phyloP scores from a whole-genome alignment of 345 rosid genomes.

The Excoecaria agallocha region DNA sequence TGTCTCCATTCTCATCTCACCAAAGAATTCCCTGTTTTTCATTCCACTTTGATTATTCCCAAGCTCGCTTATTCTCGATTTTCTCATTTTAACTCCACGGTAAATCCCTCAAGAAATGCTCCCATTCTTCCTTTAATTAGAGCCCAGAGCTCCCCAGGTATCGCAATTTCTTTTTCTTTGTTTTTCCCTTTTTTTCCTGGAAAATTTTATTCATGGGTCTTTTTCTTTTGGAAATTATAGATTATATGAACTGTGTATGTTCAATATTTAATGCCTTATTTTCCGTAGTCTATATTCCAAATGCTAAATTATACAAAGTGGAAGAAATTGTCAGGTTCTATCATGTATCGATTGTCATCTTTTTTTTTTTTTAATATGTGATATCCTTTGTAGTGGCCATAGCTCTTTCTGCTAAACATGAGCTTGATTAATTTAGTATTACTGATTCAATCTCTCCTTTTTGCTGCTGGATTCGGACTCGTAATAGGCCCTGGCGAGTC shows the following conservation, averaged over 20 bases:
- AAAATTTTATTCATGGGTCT: background rate
- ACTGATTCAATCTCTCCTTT: slow-evolving; percentile 4
- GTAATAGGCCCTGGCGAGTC: slow-evolving; percentile 77
- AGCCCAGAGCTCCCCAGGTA: slow-evolving; percentile 64
- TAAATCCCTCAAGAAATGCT: slow-evolving; percentile 27
- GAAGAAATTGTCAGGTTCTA: slow-evolving; percentile 78
- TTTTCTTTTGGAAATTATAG: background rate
- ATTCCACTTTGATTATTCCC: slow-evolving; percentile 31
- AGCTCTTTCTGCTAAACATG: background rate
- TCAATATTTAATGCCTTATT: background rate
- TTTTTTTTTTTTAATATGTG: background rate
- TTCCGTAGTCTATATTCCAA: slow-evolving; percentile 51
- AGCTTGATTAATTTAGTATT: background rate
- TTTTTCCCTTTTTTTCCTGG: background rate
- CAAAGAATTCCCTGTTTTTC: slow-evolving; percentile 23
- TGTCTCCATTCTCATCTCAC: slow-evolving; percentile 27
- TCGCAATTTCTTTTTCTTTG: background rate
- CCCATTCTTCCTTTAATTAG: slow-evolving; percentile 42
- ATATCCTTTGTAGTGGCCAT: background rate
- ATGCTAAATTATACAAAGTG: slow-evolving; percentile 75
- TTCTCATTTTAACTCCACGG: slow-evolving; percentile 22
- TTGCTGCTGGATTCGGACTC: slow-evolving; percentile 28
- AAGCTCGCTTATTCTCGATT: slow-evolving; percentile 30
- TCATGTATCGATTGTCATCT: background rate
- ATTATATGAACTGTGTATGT: background rate